Conservation (phyloP, 2,329 filamentous ascomycete genomes). For the Calonectria pteridis region DNA sequence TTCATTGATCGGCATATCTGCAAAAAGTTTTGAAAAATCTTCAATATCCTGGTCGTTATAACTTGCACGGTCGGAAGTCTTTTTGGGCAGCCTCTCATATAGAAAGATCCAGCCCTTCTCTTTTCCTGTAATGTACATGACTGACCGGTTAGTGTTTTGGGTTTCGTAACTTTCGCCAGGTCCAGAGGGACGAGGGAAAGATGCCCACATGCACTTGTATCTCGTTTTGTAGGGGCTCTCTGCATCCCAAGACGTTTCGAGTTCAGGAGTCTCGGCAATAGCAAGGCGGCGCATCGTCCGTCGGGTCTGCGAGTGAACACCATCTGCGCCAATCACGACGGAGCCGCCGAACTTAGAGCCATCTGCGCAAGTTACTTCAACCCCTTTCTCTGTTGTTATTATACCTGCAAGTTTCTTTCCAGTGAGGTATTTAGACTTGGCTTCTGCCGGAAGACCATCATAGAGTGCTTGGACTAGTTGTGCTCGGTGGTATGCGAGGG, state of each 20-base stretch:
- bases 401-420: conserved; percentile 34
- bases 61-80: background rate
- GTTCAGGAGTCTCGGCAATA: background rate
- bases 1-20: conserved; percentile 8
- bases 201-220: conserved; percentile 42
- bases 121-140: conserved; percentile 47
- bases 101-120: conserved; percentile 50
- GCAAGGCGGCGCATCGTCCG: conserved; percentile 21
- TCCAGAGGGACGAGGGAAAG: conserved; percentile 36
- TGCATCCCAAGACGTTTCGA: conserved; percentile 3
- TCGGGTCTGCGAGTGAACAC: conserved; percentile 18
- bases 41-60: conserved; percentile 17
- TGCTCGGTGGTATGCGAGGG: conserved; percentile 6
- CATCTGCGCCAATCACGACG: conserved; percentile 26
- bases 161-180: conserved; percentile 46
- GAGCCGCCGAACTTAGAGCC: conserved; percentile 16
- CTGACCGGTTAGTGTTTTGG: conserved; percentile 39
- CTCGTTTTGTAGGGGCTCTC: background rate
- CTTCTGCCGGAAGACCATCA: background rate
- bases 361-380: conserved; percentile 21
- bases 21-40: background rate
- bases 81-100: conserved; percentile 46
- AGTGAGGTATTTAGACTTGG: conserved; percentile 2
- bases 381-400: background rate
- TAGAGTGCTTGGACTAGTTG: background rate